A percentile compares a stretch with the other conserved stretches of the same genome.
phyloP scores from a whole-genome alignment of 2,329 filamentous ascomycete genomes.

The Biscogniauxia mediterranea region DNA sequence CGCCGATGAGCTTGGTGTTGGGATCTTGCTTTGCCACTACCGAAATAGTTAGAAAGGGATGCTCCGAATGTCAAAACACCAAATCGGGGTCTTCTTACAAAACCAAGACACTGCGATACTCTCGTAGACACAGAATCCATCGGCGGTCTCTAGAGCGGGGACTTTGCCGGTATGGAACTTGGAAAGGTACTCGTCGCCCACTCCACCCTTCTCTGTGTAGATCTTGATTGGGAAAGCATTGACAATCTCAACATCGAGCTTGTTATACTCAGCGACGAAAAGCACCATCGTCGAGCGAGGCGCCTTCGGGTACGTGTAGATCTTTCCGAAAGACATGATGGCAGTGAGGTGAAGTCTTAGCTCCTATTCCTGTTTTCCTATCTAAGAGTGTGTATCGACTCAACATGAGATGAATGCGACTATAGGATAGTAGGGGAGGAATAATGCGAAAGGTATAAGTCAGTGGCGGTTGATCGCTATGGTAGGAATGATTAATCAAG shows the following conservation, averaged over 20 bases:
- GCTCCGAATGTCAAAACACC: too few species aligned
- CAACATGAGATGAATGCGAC: too few species aligned
- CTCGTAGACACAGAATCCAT: slow-evolving; percentile 20
- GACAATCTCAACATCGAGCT: slow-evolving; percentile 19
- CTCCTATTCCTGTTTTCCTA: neutral
- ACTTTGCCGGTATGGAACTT: slow-evolving; percentile 23
- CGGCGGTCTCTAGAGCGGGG: slow-evolving; percentile 17
- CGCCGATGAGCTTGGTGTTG: slow-evolving; percentile 16
- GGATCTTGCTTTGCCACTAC: slow-evolving; percentile 22
- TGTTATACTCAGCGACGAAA: slow-evolving; percentile 16
- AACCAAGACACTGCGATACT: slow-evolving; percentile 18
- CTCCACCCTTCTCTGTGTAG: slow-evolving; percentile 19
- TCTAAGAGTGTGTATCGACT: too few species aligned
- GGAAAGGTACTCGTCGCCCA: slow-evolving; percentile 19
- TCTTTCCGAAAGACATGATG: slow-evolving; percentile 22
- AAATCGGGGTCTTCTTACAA: slow-evolving; percentile 5
- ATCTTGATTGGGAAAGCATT: slow-evolving; percentile 21
- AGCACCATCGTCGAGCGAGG: slow-evolving; percentile 22
- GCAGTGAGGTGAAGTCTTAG: neutral
- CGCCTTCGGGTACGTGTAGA: slow-evolving; percentile 24
- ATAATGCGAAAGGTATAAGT: too few species aligned
- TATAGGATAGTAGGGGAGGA: too few species aligned
- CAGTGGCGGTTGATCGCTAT: too few species aligned
- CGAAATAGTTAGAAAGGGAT: neutral
- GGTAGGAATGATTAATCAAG: too few species aligned